Evolutionary conservation across 192 early-diverging fungal species (phyloP), one percentile per base, ranked within the genome.

Genomic region (Cladochytrium replicatum): DNA sequence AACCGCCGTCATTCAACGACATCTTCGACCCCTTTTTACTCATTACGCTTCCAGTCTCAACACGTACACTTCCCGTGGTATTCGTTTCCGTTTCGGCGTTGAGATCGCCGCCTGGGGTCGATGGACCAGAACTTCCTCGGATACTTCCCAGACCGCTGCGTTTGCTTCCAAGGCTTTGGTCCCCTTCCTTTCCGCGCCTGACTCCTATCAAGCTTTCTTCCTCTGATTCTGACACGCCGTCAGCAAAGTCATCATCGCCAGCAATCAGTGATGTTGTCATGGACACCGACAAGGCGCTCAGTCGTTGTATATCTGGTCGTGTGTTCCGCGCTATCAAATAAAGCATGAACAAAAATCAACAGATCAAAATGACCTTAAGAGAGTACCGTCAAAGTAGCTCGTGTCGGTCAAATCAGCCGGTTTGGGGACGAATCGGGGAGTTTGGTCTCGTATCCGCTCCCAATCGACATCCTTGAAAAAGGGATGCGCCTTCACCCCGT

Each of bases 351-450:
- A 72, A 31, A 6, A 41, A 17, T 31, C 27, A 25, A 13, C 21
- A 72, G 15, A 28, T 7, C 23, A 15, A 28, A 25, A 23, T 2
- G 31, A 29, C 11, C 27, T 13, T 30, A 11, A n/a, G n/a, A n/a
- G n/a, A n/a, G n/a, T 67, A 83, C 81, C 80, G 50, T 89, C 88
- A 72, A 93, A 93, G 61, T 94, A 94, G 54, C 88, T 90, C 23
- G 89, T 93, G 54, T 94, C 91, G 1, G 74, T 72, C n/a, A 79
- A 71, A 38, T 88, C 86, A 21, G 74, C 79, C 8, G 86, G 85
- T 23, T 69, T 69, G 13, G 91, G 91, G 5, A 93, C 76, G 62
- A 94, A 92, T 2, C 88, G 88, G 1, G 91, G 84, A 27, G 78
- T 71, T 57, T 81, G 80, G 50, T 84, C 77, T 2, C 83, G 69